phyloP scores from a whole-genome alignment of 2,329 filamentous ascomycete species.

The Aspergillus brasiliensis region DNA sequence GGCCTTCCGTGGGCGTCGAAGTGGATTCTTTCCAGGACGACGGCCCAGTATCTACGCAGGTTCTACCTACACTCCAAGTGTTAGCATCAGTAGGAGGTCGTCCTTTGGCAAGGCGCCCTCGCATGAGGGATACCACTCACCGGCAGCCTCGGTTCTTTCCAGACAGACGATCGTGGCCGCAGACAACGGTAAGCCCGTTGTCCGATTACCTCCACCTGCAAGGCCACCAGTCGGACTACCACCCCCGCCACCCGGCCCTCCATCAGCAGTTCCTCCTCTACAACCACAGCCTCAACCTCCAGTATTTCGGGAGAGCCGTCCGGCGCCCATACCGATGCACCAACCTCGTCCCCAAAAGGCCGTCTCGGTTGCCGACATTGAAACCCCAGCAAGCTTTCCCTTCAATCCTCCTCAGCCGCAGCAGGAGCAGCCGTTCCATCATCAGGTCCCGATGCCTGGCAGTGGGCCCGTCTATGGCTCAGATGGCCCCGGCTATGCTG shows the following conservation, averaged over 20 bases:
- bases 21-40: conserved; percentile 68
- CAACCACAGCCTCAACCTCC: conserved; percentile 57
- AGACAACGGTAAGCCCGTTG: conserved; percentile 70
- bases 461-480: conserved; percentile 58
- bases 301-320: conserved; percentile 62
- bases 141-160: conserved; percentile 75
- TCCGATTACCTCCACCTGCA: conserved; percentile 73
- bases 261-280: conserved; percentile 25
- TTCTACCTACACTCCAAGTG: conserved; percentile 80
- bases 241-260: conserved; percentile 21
- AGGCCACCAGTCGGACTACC: conserved; percentile 33
- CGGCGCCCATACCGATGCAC: conserved; percentile 73
- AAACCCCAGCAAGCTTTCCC: conserved; percentile 70
- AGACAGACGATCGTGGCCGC: conserved; percentile 61
- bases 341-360: conserved; percentile 94
- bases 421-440: conserved; percentile 86
- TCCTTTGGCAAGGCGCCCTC: conserved; percentile 70
- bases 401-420: conserved; percentile 64
- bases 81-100: conserved; percentile 85
- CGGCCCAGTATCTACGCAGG: conserved; percentile 71
- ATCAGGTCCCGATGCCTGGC: conserved; percentile 82
- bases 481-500: conserved; percentile 65
- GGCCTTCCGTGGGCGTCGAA: conserved; percentile 68
- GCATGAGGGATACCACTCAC: conserved; percentile 76
- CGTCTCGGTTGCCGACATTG: conserved; percentile 89